Conservation (phyloP, 2,329 filamentous ascomycete species). For the Cryphonectria parasitica region DNA sequence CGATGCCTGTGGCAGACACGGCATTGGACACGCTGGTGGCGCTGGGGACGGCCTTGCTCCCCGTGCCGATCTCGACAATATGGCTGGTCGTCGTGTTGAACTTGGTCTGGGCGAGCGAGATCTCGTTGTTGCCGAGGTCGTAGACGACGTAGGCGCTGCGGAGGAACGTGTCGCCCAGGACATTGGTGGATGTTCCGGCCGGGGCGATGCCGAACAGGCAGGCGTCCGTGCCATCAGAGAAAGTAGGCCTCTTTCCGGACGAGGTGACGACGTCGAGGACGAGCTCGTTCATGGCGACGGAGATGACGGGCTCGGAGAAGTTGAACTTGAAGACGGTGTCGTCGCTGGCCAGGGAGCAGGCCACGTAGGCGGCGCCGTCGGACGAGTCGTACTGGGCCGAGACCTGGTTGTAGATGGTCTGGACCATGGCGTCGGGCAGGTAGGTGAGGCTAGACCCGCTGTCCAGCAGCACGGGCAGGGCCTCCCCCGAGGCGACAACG, state of each 20-base stretch:
- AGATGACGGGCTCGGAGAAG: constrained; percentile 58
- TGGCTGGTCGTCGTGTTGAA: constrained; percentile 59
- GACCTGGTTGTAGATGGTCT: constrained; percentile 61
- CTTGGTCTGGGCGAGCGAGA: constrained; percentile 70
- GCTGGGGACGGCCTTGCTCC: constrained; percentile 55
- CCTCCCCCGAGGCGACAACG: constrained; percentile 50
- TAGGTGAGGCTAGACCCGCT: constrained; percentile 71
- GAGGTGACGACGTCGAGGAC: constrained; percentile 56
- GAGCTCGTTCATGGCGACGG: constrained; percentile 62
- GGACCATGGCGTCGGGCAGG: constrained; percentile 60
- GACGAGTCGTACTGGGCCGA: constrained; percentile 60
- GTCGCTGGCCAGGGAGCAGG: constrained; percentile 54
- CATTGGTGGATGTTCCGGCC: constrained; percentile 56
- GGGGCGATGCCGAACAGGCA: constrained; percentile 72
- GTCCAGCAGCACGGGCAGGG: constrained; percentile 70
- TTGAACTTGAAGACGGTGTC: constrained; percentile 53
- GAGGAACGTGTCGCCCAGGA: constrained; percentile 76
- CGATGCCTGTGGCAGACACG: constrained; percentile 52
- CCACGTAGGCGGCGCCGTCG: constrained; percentile 62
- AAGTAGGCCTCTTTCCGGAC: constrained; percentile 52
- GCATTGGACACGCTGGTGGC: constrained; percentile 55
- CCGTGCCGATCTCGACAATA: constrained; percentile 59
- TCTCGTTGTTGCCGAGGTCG: constrained; percentile 72
- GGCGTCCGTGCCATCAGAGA: constrained; percentile 56
- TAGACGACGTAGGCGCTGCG: constrained; percentile 77